Conservation (phyloP, 129 eudicot species). For the carrot (Daucus carota) region DNA sequence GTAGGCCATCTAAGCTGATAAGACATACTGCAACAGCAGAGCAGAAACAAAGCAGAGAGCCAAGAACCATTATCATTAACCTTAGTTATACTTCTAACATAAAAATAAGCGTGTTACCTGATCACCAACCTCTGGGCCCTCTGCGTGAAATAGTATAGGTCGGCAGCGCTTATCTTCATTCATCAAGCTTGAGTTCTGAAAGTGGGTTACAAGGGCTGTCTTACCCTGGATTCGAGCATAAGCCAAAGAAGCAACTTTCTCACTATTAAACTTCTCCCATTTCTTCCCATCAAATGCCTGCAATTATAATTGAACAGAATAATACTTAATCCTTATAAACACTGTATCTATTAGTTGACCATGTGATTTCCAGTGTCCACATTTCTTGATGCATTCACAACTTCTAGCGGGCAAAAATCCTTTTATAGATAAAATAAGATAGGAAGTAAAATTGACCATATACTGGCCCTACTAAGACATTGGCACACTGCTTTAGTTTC, state of each 20-base stretch:
- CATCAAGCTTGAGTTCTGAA: slow-evolving; percentile 94
- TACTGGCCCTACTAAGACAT: not conserved
- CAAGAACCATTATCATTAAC: not conserved
- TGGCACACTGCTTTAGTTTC: not conserved
- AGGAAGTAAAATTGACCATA: not conserved
- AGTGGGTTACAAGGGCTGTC: slow-evolving; percentile 73
- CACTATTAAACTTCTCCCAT: slow-evolving; percentile 97
- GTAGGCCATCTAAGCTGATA: not conserved
- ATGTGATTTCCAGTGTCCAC: not conserved
- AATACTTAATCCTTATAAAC: not conserved
- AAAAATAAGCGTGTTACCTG: slow-evolving; percentile 41
- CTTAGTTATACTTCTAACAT: not conserved
- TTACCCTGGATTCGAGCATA: slow-evolving; percentile 95
- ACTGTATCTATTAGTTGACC: not conserved
- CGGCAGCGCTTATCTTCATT: slow-evolving; percentile 93
- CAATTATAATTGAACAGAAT: slow-evolving; percentile 8
- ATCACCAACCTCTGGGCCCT: slow-evolving; percentile 44
- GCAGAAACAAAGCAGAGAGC: not conserved
- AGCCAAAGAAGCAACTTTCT: slow-evolving; percentile 87
- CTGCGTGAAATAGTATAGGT: slow-evolving; percentile 78
- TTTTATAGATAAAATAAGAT: not conserved
- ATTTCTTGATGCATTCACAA: not conserved
- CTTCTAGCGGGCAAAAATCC: not conserved
- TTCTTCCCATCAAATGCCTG: slow-evolving; percentile 90
- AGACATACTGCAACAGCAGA: not conserved